Evolutionary conservation across 2,329 filamentous ascomycete species (phyloP), one percentile per base, ranked within the genome.

Genomic region (Pseudonectria foliicola): DNA sequence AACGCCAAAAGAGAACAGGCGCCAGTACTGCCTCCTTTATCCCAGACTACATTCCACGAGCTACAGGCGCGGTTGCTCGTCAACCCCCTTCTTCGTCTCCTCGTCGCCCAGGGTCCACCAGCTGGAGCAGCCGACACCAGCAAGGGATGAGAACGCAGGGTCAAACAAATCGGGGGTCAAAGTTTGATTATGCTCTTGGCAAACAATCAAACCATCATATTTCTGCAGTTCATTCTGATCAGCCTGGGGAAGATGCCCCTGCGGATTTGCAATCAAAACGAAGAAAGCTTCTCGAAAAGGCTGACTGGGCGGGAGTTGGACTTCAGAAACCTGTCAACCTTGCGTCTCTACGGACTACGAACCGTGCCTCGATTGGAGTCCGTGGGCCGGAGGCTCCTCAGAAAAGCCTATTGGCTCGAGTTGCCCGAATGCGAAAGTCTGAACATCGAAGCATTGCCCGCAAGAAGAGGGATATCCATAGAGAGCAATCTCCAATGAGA

Each of bases 301-400:
- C 30, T 10, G 52, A 58, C 23, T 63, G 59, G 57, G 52, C 50
- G 1, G 56, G 60, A 4, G 39, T 60, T 6, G 40, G 38, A 13
- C 32, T 56, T 10, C 57, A 62, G 29, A 61, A 58, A 31, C 43
- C 52, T 7, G 39, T 57, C 11, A 28, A 39, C 2, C 36, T 49
- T 7, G 39, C 49, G 10, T 51, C 48, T 28, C 37, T 49, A 6
- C 39, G 39, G 29, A 39, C 43, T 14, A 38, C 27, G 14, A 35
- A 36, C 12, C 27, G 10, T 27, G 5, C 11, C 11, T 11, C 18
- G 13, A 45, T 28, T 13, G 8, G 31, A 40, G 21, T n/a, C 13
- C 7, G 11, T 38, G 27, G 3, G 16, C 13, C 14, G 25, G 31
- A 14, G 30, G 33, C 16, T 16, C n/a, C 24, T 25, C 31, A 30